Percentiles rank a stretch among this genome's conserved stretches.
phyloP scores from a whole-genome alignment of 495 filamentous ascomycete genomes.

The Trichoderma reesei region DNA sequence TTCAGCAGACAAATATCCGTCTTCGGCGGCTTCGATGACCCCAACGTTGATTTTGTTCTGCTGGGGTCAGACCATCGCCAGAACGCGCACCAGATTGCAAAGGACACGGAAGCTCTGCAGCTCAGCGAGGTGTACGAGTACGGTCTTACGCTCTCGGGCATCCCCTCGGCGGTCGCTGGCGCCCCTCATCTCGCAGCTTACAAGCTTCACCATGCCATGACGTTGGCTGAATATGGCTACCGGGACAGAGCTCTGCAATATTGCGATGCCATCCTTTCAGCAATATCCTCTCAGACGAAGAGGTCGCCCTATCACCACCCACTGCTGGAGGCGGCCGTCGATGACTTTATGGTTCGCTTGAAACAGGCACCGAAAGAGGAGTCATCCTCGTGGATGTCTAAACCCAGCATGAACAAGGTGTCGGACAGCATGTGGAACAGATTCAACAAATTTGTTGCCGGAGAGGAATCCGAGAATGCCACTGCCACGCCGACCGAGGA shows the following conservation, averaged over 20 bases:
- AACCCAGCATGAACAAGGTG: constrained; percentile 89
- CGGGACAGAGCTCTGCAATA: constrained; percentile 80
- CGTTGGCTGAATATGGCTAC: constrained; percentile 73
- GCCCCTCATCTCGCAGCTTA: constrained; percentile 77
- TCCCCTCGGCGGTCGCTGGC: constrained; percentile 42
- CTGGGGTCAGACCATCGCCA: constrained; percentile 71
- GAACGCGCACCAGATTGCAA: constrained; percentile 54
- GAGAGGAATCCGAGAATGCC: constrained; percentile 64
- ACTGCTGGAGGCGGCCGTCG: constrained; percentile 59
- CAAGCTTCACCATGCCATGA: constrained; percentile 77
- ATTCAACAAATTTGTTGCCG: constrained; percentile 91
- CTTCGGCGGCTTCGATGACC: constrained; percentile 79
- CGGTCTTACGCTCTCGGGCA: constrained; percentile 56
- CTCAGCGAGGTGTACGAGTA: constrained; percentile 93
- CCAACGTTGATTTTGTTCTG: constrained; percentile 65
- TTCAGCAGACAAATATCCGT: constrained; percentile 49
- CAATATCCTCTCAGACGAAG: constrained; percentile 73
- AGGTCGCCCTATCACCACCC: constrained; percentile 76
- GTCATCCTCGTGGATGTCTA: constrained; percentile 68
- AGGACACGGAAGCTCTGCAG: constrained; percentile 73
- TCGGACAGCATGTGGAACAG: constrained; percentile 77
- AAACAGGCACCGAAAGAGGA: constrained; percentile 73
- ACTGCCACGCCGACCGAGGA: constrained; percentile 50
- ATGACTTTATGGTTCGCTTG: constrained; percentile 73
- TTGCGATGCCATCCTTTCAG: constrained; percentile 72